Base-by-base conservation (phyloP, 805 yeast genomes). In the Cyberlindnera galapagoensis region DNA sequence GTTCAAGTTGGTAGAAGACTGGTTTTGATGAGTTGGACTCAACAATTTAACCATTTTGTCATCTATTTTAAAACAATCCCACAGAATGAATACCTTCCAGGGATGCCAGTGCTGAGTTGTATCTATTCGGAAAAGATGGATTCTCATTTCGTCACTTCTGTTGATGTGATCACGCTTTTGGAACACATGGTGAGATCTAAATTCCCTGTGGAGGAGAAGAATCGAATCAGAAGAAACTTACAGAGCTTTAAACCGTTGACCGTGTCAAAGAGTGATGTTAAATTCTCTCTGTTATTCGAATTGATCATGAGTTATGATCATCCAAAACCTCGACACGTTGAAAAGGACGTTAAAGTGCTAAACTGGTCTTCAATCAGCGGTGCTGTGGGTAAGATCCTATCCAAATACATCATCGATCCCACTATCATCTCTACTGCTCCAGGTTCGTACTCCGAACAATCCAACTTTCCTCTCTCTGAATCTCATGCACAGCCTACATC, bases 261-360 rank as follows among this genome's bases (percentile, higher is more conserved):
- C 0, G 65, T 79, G 10, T 65, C 76, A 13, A 69, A 78, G 40
- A 53, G 66, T 5, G 60, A 61, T 26, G 50, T 49, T 1, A 64
- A 63, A 17, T 50, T 51, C 24, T 56, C 54, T 26, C 45, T 51
- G 18, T 62, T 69, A 31, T 70, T 69, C 49, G 50, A 59, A 49
- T 43, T 67, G 30, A 66, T 79, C 22, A 79, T 79, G 85, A 56
- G 64, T 20, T 78, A 70, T 62, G 70, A 69, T 18, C 64, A 64
- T 35, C 86, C 86, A 3, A 63, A 74, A 42, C 86, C 86, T 5
- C 58, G 86, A 25, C 76, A 76, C 42, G 79, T 79, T 27, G 85
- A 76, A 44, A 79, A 79, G 50, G 82, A 77, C 48, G 69, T 79
- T 38, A 79, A 79, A 48, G 83, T 79, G 4, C 73, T 79, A 45